A percentile compares a stretch with the other conserved stretches of the same genome.
These are phyloP conservation scores for Apiotrichum veenhuisii DNA, from an alignment of 1,284 basidiomycete genomes.

Conservation along the genomic window DNA sequence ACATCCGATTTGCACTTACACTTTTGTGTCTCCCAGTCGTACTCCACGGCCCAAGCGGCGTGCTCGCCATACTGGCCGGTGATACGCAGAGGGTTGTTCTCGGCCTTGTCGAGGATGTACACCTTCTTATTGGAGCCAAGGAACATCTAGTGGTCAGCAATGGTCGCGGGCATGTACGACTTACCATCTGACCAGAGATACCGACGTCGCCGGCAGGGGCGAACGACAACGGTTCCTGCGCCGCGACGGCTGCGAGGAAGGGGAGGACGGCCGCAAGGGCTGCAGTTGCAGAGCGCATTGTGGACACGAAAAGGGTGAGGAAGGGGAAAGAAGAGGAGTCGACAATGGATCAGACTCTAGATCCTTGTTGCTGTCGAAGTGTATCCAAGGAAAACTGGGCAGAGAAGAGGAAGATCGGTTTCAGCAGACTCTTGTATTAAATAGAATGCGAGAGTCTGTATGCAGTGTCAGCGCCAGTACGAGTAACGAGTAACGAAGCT, in stretches of 20 bases:
- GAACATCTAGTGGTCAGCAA: constrained; percentile 45
- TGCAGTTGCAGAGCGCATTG: background rate
- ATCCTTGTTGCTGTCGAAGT: background rate
- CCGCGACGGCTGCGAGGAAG: background rate
- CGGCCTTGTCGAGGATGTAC: constrained; percentile 53
- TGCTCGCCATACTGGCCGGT: constrained; percentile 46
- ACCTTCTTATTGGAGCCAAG: constrained; percentile 52
- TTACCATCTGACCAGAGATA: constrained; percentile 49
- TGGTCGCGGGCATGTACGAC: constrained; percentile 9
- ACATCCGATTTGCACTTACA: constrained; percentile 24
- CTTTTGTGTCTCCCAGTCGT: constrained; percentile 51
- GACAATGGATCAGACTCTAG: background rate
- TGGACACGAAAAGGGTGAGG: background rate
- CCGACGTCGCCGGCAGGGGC: constrained; percentile 41
- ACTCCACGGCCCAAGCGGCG: constrained; percentile 52
- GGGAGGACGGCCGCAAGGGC: constrained; percentile 2
- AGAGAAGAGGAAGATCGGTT: background rate
- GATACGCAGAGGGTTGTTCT: constrained; percentile 59
- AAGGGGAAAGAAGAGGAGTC: background rate
- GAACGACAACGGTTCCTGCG: constrained; percentile 33
- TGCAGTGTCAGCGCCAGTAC: too few species aligned
- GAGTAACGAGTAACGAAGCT: too few species aligned
- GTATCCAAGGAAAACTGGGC: background rate
- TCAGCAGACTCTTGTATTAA: too few species aligned
- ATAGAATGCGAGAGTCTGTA: too few species aligned